Evolutionary conservation across 139 green algal genomes (phyloP).

Genomic region (Picochlorum sp.): DNA sequence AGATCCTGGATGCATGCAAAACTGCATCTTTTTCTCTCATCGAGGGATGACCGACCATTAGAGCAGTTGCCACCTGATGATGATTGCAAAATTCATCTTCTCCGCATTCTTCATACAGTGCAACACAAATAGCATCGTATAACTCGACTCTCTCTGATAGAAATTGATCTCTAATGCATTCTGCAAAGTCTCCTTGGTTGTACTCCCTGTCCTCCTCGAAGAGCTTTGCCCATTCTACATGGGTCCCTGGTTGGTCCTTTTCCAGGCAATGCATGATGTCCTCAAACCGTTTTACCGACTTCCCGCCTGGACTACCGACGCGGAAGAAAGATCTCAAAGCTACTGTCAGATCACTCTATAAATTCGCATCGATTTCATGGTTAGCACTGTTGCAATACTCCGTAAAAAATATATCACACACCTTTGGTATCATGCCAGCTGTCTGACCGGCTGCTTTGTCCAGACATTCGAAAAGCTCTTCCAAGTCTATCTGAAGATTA

Average conservation of each 20-base stretch:
- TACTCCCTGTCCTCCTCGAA: slow-evolving; percentile 59
- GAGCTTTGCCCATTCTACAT: slow-evolving; percentile 35
- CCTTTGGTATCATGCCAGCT: slow-evolving; percentile 31
- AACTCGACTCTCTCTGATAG: slow-evolving; percentile 39
- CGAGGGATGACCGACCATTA: slow-evolving; percentile 23
- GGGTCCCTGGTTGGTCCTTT: slow-evolving; percentile 34
- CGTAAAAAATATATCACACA: background rate
- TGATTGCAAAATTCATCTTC: slow-evolving; percentile 26
- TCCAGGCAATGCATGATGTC: slow-evolving; percentile 46
- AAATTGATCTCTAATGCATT: slow-evolving; percentile 51
- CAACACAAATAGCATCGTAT: slow-evolving; percentile 32
- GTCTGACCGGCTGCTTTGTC: slow-evolving; percentile 25
- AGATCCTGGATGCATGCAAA: slow-evolving; percentile 8
- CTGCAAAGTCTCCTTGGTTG: slow-evolving; percentile 55
- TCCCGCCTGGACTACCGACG: slow-evolving; percentile 35
- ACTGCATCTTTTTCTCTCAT: slow-evolving; percentile 17
- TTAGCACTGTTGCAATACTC: slow-evolving; percentile 2
- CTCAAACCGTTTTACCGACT: slow-evolving; percentile 35
- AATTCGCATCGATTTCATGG: background rate
- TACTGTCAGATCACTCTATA: slow-evolving; percentile 22
- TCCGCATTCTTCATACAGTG: slow-evolving; percentile 24
- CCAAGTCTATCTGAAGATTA: slow-evolving; percentile 34
- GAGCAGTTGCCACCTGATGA: slow-evolving; percentile 20
- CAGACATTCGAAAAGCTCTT: slow-evolving; percentile 28
- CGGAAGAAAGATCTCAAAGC: slow-evolving; percentile 39